Conservation (phyloP, 192 early-diverging fungal genomes). For the Entomortierella beljakovae region DNA sequence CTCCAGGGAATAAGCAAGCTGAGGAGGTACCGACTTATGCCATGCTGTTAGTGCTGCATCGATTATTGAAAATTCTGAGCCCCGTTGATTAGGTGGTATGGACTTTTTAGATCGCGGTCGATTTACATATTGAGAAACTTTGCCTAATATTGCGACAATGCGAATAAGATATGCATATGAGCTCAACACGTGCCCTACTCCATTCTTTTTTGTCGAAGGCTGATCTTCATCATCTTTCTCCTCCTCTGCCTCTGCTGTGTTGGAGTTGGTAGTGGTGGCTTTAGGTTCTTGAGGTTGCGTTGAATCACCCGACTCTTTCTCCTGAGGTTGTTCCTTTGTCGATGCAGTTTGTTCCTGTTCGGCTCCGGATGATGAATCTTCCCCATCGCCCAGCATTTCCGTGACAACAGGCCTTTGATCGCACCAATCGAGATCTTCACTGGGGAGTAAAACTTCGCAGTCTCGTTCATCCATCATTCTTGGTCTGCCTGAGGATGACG, state of each 20-base stretch:
- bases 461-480: constrained; percentile 59
- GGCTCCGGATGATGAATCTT: constrained; percentile 30
- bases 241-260: not conserved
- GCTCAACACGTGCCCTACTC: constrained; percentile 29
- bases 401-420: constrained; percentile 47
- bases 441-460: constrained; percentile 61
- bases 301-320: not conserved
- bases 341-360: constrained; percentile 18
- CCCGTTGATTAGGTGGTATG: constrained; percentile 54
- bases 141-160: constrained; percentile 55
- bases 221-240: not conserved
- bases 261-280: not conserved
- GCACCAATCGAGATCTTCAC: constrained; percentile 60
- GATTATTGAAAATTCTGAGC: constrained; percentile 59
- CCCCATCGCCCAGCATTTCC: constrained; percentile 41
- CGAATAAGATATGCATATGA: constrained; percentile 56
- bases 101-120: constrained; percentile 42
- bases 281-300: not conserved
- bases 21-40: constrained; percentile 44
- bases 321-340: not conserved
- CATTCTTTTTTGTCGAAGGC: constrained; percentile 8
- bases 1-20: constrained; percentile 52
- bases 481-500: constrained; percentile 58
- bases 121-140: constrained; percentile 60
- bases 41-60: constrained; percentile 51